These are phyloP conservation scores for Pelargonium myrrhifolium DNA, from an alignment of 441 rosid species.

Conservation along the genomic window DNA sequence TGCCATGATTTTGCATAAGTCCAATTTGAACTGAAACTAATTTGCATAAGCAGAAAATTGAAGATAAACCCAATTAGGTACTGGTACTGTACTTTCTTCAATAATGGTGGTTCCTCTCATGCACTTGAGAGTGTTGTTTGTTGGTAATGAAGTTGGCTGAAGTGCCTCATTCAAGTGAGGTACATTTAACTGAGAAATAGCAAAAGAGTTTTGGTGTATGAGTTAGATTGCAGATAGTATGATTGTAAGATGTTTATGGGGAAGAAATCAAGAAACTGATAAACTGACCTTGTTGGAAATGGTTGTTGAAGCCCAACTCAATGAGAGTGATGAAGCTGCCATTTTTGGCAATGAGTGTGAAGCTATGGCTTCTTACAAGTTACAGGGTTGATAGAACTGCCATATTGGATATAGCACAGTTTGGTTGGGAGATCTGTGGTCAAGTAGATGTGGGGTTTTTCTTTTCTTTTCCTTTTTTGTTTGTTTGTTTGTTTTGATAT, in stretches of 20 bases:
- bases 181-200: slow-evolving; percentile 30
- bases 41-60: slow-evolving; percentile 3
- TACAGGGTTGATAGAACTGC: background rate
- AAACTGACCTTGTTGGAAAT: slow-evolving; percentile 38
- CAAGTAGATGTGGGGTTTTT: background rate
- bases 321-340: slow-evolving; percentile 54
- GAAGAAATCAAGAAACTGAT: background rate
- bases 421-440: background rate
- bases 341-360: slow-evolving; percentile 20
- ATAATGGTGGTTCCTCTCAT: slow-evolving; percentile 14
- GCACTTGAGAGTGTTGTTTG: slow-evolving; percentile 22
- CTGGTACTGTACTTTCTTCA: slow-evolving; percentile 39
- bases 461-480: background rate
- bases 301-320: slow-evolving; percentile 36
- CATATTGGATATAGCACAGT: background rate
- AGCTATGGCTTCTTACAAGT: slow-evolving; percentile 12
- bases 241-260: too few species aligned
- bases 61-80: slow-evolving; percentile 6
- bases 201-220: background rate
- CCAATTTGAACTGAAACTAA: background rate
- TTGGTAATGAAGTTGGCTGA: slow-evolving; percentile 16
- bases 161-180: slow-evolving; percentile 26
- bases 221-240: background rate
- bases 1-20: background rate
- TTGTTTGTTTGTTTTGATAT: background rate